Evolutionary conservation across 2,329 filamentous ascomycete species (phyloP).

Genomic region (Penicillium sp.): DNA sequence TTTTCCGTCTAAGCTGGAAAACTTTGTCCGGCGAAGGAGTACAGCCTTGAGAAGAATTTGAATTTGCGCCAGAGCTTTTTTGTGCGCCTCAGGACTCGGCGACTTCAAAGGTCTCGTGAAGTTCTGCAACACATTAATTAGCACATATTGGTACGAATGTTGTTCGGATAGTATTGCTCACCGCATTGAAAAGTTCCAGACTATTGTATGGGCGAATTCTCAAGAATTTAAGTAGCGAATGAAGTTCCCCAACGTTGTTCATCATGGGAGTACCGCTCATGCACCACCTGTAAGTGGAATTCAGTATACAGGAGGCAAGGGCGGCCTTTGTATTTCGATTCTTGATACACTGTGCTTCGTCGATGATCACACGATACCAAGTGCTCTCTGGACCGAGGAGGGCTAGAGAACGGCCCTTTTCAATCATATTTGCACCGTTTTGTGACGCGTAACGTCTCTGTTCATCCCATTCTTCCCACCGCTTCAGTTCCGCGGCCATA

Average conservation of each 20-base stretch:
- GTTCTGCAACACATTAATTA: slow-evolving; percentile 30
- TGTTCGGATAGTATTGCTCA: slow-evolving; percentile 30
- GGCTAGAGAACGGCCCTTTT: slow-evolving; percentile 42
- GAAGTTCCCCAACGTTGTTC: slow-evolving; percentile 76
- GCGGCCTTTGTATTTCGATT: slow-evolving; percentile 63
- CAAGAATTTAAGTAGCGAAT: slow-evolving; percentile 72
- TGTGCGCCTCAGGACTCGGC: slow-evolving; percentile 26
- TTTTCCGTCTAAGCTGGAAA: slow-evolving; percentile 72
- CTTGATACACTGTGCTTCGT: slow-evolving; percentile 79
- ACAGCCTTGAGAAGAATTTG: slow-evolving; percentile 74
- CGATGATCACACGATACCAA: slow-evolving; percentile 70
- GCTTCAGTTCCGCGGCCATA: slow-evolving; percentile 63
- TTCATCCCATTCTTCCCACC: slow-evolving; percentile 50
- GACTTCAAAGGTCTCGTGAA: slow-evolving; percentile 53
- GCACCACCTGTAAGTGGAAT: slow-evolving; percentile 64
- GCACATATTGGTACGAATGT: background rate
- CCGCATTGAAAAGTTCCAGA: slow-evolving; percentile 57
- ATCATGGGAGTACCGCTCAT: slow-evolving; percentile 85
- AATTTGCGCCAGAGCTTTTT: slow-evolving; percentile 63
- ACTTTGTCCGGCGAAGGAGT: slow-evolving; percentile 78
- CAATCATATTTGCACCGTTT: slow-evolving; percentile 28
- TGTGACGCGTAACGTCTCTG: slow-evolving; percentile 46
- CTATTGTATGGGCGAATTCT: slow-evolving; percentile 70
- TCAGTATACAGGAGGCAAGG: slow-evolving; percentile 56
- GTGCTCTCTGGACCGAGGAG: slow-evolving; percentile 57